Percentiles rank a stretch among this genome's conserved stretches.
Evolutionary conservation across 2,329 filamentous ascomycete genomes (phyloP).

Genomic region (Colletotrichum eleusines): DNA sequence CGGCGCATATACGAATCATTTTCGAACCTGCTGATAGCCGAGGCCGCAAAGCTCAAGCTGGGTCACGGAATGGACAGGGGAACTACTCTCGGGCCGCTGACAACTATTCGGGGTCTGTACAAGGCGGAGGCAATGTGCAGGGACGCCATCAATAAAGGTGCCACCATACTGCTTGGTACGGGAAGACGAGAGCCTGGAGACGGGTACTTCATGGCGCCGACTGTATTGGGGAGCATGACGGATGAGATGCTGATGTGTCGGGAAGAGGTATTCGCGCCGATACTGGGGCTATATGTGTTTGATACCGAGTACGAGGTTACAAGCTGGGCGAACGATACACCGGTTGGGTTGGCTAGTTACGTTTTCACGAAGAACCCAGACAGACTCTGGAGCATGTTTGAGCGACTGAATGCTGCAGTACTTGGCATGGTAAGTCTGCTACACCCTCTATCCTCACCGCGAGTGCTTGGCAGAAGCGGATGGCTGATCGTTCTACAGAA

Average conservation of each 20-base stretch:
- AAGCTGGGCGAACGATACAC: constrained; percentile 73
- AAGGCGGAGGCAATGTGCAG: constrained; percentile 65
- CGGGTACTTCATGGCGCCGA: constrained; percentile 81
- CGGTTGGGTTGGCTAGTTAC: constrained; percentile 81
- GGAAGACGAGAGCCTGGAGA: constrained; percentile 66
- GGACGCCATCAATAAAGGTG: constrained; percentile 74
- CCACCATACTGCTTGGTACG: constrained; percentile 69
- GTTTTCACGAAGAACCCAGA: constrained; percentile 70
- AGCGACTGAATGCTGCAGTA: constrained; percentile 73
- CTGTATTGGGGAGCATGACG: constrained; percentile 76
- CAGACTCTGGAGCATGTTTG: constrained; percentile 57
- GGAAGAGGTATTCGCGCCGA: constrained; percentile 83
- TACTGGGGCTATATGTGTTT: constrained; percentile 78
- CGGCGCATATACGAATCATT: constrained; percentile 66
- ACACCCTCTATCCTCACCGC: neutral
- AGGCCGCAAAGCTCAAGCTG: constrained; percentile 40
- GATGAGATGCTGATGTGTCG: constrained; percentile 73
- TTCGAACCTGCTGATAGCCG: constrained; percentile 58
- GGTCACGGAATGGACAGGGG: constrained; percentile 46
- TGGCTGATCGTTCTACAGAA: constrained; percentile 25
- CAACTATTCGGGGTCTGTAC: constrained; percentile 50
- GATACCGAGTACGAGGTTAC: constrained; percentile 79
- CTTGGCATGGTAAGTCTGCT: constrained; percentile 60
- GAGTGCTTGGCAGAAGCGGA: neutral
- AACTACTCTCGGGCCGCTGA: constrained; percentile 53